Evolutionary conservation across 345 rosid species (phyloP), one percentile per base, ranked within the genome.

Genomic region (Gossypioides kirkii): DNA sequence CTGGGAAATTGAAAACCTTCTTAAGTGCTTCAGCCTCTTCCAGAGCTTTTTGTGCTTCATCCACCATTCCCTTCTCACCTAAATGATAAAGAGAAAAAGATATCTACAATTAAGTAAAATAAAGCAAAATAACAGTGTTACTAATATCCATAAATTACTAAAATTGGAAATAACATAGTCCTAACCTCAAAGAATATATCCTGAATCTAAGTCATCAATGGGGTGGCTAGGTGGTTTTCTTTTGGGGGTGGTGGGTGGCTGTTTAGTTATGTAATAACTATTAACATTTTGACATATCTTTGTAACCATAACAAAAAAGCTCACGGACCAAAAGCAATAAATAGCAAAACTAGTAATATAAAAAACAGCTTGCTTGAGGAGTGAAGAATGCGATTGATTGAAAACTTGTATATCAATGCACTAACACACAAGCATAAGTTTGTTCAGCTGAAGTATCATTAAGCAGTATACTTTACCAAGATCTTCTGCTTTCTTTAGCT

Each of bases 1-100:
- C 59, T 63, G 28, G 64, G 54, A 50, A 63, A 72, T 52, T 61
- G 50, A 58, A 63, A 69, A 95, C 99, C 99, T 95, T 95, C 83
- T 91, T 95, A 50, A 95, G 98, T 69, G 98, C 98, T 82, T 93
- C 99, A 73, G 99, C 99, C 82, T 95, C 98, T 86, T 95, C 99
- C 80, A 95, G 70, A 53, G 96, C 98, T 74, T 91, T 95, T 78
- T 95, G 99, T 60, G 99, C 99, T 81, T 95, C 99, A 76, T 95
- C 99, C 69, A 95, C 93, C 99, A 95, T 91, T 77, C 99, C 99
- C 84, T 88, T 97, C 83, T 95, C 98, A 67, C 70, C 70, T 66
- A 66, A 23, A 46, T 2, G 3, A 45, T 16, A 23, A 66, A 46
- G 7, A 8, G 3, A 65, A 65, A 46, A 8, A 45, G 28, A 50